These are phyloP conservation scores for Aspergillus hancockii DNA, from an alignment of 495 filamentous ascomycete genomes.

Conservation along the genomic window DNA sequence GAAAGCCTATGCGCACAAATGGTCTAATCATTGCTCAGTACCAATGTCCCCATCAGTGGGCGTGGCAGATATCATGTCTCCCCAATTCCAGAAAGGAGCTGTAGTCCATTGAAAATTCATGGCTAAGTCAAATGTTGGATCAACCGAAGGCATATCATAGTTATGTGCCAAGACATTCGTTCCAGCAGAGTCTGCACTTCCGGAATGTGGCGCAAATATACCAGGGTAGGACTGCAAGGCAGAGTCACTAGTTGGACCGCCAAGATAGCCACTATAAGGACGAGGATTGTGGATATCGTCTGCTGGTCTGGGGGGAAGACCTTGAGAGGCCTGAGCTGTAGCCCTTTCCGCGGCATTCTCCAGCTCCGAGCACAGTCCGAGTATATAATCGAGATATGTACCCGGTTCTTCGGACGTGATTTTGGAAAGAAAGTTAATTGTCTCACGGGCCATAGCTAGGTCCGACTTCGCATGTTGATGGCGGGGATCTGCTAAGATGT, in stretches of 20 bases:
- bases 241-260: not conserved
- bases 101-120: constrained; percentile 9
- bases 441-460: constrained; percentile 9
- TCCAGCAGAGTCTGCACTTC: not conserved
- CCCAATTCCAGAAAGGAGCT: constrained; percentile 20
- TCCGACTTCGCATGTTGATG: constrained; percentile 11
- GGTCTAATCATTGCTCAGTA: not conserved
- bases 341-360: constrained; percentile 13
- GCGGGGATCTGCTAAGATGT: constrained; percentile 10
- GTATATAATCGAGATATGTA: constrained; percentile 24
- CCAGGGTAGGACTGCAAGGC: not conserved
- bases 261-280: not conserved
- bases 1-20: not conserved
- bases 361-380: constrained; percentile 19
- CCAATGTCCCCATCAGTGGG: not conserved
- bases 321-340: not conserved
- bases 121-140: not conserved
- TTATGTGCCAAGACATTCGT: not conserved
- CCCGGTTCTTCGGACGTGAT: constrained; percentile 21
- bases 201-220: not conserved
- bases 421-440: constrained; percentile 9
- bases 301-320: not conserved
- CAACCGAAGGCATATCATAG: not conserved
- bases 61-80: constrained; percentile 9
- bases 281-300: not conserved